Evolutionary conservation across 352 stramenopile genomes (phyloP), one percentile per base, ranked within the genome.

Genomic region (Pythium dissimile): DNA sequence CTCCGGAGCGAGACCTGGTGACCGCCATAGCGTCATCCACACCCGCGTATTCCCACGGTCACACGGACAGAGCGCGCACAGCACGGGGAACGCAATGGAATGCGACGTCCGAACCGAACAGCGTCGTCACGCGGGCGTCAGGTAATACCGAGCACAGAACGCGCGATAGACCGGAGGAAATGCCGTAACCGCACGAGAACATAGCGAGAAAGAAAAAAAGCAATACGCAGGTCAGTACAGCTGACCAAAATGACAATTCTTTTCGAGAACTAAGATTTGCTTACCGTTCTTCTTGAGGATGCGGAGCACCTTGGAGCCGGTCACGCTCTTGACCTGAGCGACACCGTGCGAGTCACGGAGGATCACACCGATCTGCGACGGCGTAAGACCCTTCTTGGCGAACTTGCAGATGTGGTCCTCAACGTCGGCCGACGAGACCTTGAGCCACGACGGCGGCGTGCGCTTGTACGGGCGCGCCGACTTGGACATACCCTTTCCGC

Each of bases 371-470:
- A 99, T 99, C 84, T 99, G 96, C 71, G 85, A 95, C 4, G 85
- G 85, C 43, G 87, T 94, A 18, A 99, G 81, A 75, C 97, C 97
- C 88, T 99, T 99, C 90, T 99, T 99, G 71, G 97, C 96, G 60
- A 99, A 96, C 84, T 99, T 99, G 96, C 97, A 99, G 53, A 99
- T 97, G 65, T 99, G 95, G 54, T 99, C 95, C 72, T 99, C 97
- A 26, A 99, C 96, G 71, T 99, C 96, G 52, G 92, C 79, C 32
- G 94, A 32, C 50, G 94, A 95, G 64, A 98, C 88, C 86, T 99
- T 99, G 59, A 98, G 86, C 97, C 97, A 99, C 66, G 95, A 98
- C 45, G 97, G 96, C 56, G 97, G 95, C 66, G 95, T 97, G 76
- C 97, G 93, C 87, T 99, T 99, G 96, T 99, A 99, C 59, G 97